phyloP scores from a whole-genome alignment of 257 asterid genomes.

The Capsicum pubescens region DNA sequence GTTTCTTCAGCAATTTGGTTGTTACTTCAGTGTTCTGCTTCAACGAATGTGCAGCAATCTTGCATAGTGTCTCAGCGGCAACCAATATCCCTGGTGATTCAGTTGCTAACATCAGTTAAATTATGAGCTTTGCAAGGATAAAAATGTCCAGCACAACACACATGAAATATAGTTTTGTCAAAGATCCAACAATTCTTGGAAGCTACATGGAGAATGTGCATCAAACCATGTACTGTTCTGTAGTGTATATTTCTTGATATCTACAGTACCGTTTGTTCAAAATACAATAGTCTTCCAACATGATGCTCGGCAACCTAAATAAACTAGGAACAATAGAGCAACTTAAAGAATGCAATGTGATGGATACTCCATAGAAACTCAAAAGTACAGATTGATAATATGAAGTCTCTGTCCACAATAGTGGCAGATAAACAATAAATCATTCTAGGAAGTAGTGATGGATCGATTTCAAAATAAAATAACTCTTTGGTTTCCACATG shows the following conservation, averaged over 20 bases:
- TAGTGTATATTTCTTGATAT: background rate
- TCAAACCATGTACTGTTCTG: background rate
- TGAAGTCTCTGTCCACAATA: background rate
- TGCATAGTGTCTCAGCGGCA: slow-evolving; percentile 85
- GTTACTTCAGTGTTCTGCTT: slow-evolving; percentile 46
- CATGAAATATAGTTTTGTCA: background rate
- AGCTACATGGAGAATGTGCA: background rate
- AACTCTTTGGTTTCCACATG: background rate
- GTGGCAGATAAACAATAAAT: background rate
- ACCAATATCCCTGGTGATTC: slow-evolving; percentile 52
- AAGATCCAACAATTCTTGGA: background rate
- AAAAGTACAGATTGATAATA: background rate
- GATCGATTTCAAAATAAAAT: background rate
- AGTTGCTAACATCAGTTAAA: slow-evolving; percentile 39
- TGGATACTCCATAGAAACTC: slow-evolving; percentile 15
- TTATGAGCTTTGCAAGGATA: slow-evolving; percentile 14
- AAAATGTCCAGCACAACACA: background rate
- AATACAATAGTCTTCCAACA: background rate
- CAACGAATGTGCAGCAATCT: slow-evolving; percentile 50
- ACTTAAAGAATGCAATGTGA: background rate
- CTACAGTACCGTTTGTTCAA: background rate
- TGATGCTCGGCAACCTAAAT: background rate
- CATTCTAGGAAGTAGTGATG: background rate
- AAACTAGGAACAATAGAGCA: background rate
- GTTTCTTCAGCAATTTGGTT: slow-evolving; percentile 48